Percentiles rank a stretch among this genome's conserved stretches.
These are phyloP conservation scores for Fusarium concolor DNA, from an alignment of 2,329 filamentous ascomycete species.

Conservation along the genomic window DNA sequence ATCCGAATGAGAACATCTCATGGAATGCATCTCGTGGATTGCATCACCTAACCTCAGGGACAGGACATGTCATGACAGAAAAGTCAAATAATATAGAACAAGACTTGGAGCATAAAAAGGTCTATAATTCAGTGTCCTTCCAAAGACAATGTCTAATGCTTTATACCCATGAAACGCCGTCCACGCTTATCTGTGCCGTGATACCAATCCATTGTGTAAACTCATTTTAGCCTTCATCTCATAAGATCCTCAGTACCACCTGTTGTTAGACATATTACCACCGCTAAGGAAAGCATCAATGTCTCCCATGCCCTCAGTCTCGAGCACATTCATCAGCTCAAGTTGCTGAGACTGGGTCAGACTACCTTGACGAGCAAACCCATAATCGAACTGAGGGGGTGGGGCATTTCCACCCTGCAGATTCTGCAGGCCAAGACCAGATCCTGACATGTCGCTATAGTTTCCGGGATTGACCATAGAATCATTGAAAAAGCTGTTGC, in stretches of 20 bases:
- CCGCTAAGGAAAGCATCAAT: conserved; percentile 70
- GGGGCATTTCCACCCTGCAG: conserved; percentile 43
- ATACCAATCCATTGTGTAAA: conserved; percentile 9
- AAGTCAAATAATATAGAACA: conserved; percentile 7
- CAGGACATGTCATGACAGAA: not conserved
- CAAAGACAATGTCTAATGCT: conserved; percentile 32
- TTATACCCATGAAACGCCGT: conserved; percentile 30
- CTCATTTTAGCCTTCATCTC: conserved; percentile 12
- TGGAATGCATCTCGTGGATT: not conserved
- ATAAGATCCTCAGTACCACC: conserved; percentile 48
- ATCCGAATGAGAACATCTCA: not conserved
- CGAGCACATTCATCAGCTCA: conserved; percentile 84
- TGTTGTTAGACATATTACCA: conserved; percentile 45
- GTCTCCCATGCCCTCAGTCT: conserved; percentile 73
- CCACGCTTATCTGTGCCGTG: conserved; percentile 8
- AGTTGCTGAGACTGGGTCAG: conserved; percentile 84
- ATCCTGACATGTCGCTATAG: conserved; percentile 47
- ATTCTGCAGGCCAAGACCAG: conserved; percentile 51
- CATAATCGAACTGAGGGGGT: conserved; percentile 48
- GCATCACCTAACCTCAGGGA: not conserved
- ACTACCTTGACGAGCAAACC: conserved; percentile 70
- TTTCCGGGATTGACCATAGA: conserved; percentile 46
- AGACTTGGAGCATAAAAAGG: conserved; percentile 12
- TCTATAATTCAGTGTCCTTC: conserved; percentile 23
- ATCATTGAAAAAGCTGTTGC: conserved; percentile 57